Conservation (phyloP, 2,329 filamentous ascomycete genomes). For the Ilyonectria mors-panacis region DNA sequence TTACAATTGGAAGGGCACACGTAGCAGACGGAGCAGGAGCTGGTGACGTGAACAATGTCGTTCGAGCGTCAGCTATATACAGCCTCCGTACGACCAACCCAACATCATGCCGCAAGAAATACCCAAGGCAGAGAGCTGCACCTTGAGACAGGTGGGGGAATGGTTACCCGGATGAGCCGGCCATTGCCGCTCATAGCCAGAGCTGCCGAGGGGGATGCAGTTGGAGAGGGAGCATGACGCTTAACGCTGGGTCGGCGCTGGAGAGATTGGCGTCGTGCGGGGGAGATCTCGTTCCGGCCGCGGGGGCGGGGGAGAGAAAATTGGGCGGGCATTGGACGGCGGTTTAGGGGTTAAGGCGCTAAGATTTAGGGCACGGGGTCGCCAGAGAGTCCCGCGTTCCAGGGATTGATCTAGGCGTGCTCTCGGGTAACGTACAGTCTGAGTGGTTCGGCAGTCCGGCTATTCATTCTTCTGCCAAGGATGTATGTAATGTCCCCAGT, state of each 20-base stretch:
- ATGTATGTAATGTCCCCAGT: no score
- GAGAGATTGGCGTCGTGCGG: slow-evolving; percentile 33
- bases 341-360: slow-evolving; percentile 20
- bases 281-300: slow-evolving; percentile 29
- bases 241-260: not conserved
- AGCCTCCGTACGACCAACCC: not conserved
- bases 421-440: not conserved
- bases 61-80: slow-evolving; percentile 6
- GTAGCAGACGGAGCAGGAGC: not conserved
- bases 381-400: slow-evolving; percentile 13
- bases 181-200: slow-evolving; percentile 56
- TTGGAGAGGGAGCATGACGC: slow-evolving; percentile 5
- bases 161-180: slow-evolving; percentile 52
- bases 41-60: not conserved
- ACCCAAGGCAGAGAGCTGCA: slow-evolving; percentile 6
- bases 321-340: slow-evolving; percentile 1
- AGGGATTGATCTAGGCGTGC: not conserved
- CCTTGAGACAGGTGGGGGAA: slow-evolving; percentile 33
- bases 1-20: not conserved
- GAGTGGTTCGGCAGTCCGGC: not conserved
- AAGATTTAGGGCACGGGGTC: slow-evolving; percentile 31
- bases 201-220: slow-evolving; percentile 26
- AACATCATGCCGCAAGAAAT: slow-evolving; percentile 7
- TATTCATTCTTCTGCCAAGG: not conserved
- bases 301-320: slow-evolving; percentile 18